Percentiles rank a stretch among this genome's conserved stretches.
Evolutionary conservation across 192 early-diverging fungal genomes (phyloP).

Genomic region (Jimgerdemannia flammicorona): DNA sequence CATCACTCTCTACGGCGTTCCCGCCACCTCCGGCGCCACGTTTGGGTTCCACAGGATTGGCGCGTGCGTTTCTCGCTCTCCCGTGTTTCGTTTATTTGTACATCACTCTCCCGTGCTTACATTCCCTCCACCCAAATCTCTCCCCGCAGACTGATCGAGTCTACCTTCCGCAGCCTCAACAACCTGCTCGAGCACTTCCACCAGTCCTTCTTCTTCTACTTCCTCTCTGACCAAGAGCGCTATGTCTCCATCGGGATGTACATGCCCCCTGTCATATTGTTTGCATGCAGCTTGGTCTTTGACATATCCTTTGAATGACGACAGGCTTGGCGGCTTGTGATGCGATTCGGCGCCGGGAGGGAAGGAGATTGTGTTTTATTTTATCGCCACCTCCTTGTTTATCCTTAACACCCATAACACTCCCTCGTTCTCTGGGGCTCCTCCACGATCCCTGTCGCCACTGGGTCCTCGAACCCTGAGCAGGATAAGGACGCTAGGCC

Average conservation of each 20-base stretch:
- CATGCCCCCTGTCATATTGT: constrained; percentile 78
- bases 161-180: constrained; percentile 78
- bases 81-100: constrained; percentile 4
- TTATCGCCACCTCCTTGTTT: constrained; percentile 12
- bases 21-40: constrained; percentile 24
- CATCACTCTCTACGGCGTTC: constrained; percentile 56
- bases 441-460: constrained; percentile 16
- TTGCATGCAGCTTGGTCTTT: constrained; percentile 68
- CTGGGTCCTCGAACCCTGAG: constrained; percentile 11
- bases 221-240: constrained; percentile 70
- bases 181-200: constrained; percentile 93
- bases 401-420: constrained; percentile 30
- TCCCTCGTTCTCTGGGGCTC: constrained; percentile 39
- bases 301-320: constrained; percentile 60
- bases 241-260: constrained; percentile 91
- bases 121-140: neutral
- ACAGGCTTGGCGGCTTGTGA: constrained; percentile 31
- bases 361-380: constrained; percentile 32
- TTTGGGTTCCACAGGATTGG: constrained; percentile 50
- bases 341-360: constrained; percentile 27
- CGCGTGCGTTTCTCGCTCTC: constrained; percentile 28
- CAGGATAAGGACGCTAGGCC: neutral
- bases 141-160: constrained; percentile 65
- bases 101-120: neutral
- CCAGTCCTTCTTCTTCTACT: constrained; percentile 96